These are phyloP conservation scores for Candida yuanshanica DNA, from an alignment of 805 yeast species.

Conservation along the genomic window DNA sequence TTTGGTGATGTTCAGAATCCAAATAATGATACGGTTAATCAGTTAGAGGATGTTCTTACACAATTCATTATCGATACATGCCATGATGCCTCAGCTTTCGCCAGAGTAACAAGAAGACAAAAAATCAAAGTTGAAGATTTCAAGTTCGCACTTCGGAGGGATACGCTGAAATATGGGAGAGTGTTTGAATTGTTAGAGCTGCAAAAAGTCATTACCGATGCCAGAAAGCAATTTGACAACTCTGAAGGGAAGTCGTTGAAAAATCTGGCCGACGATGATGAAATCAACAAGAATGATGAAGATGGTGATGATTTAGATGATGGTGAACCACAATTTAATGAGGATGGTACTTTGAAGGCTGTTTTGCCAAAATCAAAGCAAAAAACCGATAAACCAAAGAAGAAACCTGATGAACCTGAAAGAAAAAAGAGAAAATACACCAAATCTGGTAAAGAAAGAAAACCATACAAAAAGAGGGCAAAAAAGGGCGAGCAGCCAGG, in stretches of 20 bases:
- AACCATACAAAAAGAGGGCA: conserved; percentile 28
- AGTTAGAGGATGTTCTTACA: conserved; percentile 61
- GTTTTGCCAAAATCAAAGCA: conserved; percentile 8
- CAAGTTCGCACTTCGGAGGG: conserved; percentile 62
- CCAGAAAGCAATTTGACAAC: conserved; percentile 62
- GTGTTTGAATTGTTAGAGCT: conserved; percentile 56
- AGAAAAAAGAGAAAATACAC: conserved; percentile 25
- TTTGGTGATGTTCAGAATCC: conserved; percentile 72
- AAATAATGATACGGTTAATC: conserved; percentile 55
- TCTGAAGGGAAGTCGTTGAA: conserved; percentile 42
- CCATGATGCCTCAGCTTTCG: conserved; percentile 44
- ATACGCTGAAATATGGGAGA: conserved; percentile 63
- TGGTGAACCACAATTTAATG: conserved; percentile 8
- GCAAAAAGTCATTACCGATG: conserved; percentile 58
- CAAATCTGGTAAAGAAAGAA: conserved; percentile 28
- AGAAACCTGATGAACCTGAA: conserved; percentile 14
- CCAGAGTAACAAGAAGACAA: conserved; percentile 47
- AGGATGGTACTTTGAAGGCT: conserved; percentile 13
- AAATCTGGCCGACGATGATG: conserved; percentile 25
- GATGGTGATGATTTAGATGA: conserved; percentile 4
- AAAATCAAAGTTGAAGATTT: conserved; percentile 70
- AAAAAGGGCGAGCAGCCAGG: conserved; percentile 18
- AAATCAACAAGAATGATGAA: conserved; percentile 22
- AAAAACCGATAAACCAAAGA: conserved; percentile 4
- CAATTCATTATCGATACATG: conserved; percentile 59